phyloP scores from a whole-genome alignment of 1,139 yeast species.

The Hansenula lynferdii region DNA sequence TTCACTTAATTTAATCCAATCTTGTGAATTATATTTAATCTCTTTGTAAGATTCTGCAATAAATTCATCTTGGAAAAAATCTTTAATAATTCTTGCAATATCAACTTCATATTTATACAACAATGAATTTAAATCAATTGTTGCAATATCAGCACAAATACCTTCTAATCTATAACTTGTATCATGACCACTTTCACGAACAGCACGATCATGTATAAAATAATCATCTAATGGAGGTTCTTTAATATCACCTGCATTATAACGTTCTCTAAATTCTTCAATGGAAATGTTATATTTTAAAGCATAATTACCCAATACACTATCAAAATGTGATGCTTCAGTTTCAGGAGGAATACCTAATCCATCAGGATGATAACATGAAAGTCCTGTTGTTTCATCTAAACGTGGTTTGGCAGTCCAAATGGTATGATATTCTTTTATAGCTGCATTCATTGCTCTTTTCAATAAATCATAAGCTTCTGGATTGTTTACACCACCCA shows the following conservation, averaged over 20 bases:
- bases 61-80: conserved; percentile 49
- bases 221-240: conserved; percentile 87
- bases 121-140: conserved; percentile 83
- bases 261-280: conserved; percentile 65
- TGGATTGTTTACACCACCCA: conserved; percentile 37
- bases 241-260: conserved; percentile 58
- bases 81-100: conserved; percentile 61
- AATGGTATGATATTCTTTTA: conserved; percentile 76
- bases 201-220: conserved; percentile 90
- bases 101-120: conserved; percentile 89
- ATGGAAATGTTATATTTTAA: conserved; percentile 56
- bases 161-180: conserved; percentile 91
- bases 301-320: conserved; percentile 66
- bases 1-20: conserved; percentile 59
- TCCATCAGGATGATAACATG: conserved; percentile 90
- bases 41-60: conserved; percentile 29
- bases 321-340: conserved; percentile 82
- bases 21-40: conserved; percentile 41
- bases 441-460: conserved; percentile 71
- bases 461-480: conserved; percentile 56
- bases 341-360: conserved; percentile 95
- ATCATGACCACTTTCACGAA: conserved; percentile 96
- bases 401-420: conserved; percentile 77
- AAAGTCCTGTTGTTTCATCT: conserved; percentile 74
- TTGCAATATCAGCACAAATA: conserved; percentile 82